phyloP scores from a whole-genome alignment of 106 monocot species.

The Allium sativum region DNA sequence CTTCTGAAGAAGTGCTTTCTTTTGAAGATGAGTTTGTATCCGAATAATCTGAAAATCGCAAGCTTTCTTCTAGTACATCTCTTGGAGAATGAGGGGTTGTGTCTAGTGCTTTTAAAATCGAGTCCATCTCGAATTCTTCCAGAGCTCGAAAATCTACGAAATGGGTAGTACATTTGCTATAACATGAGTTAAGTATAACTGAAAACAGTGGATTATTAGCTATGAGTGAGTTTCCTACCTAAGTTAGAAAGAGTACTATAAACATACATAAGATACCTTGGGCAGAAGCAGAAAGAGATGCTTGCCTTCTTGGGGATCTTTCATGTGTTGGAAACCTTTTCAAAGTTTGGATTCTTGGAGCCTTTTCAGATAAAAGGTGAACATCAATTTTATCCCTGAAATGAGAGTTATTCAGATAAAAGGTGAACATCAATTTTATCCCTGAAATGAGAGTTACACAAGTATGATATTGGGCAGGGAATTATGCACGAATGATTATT shows the following conservation, averaged over 20 bases:
- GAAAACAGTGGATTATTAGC: neutral
- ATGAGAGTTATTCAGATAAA: neutral
- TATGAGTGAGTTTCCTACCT: neutral
- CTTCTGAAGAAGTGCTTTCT: slow-evolving; percentile 22
- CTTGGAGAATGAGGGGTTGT: slow-evolving; percentile 7
- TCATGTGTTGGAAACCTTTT: neutral
- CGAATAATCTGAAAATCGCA: slow-evolving; percentile 20
- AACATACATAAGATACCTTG: slow-evolving; percentile 4
- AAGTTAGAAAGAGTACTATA: neutral
- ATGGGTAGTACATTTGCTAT: no score
- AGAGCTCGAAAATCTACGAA: slow-evolving; percentile 27
- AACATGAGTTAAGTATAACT: neutral
- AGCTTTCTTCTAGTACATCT: slow-evolving; percentile 14
- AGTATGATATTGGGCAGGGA: no score
- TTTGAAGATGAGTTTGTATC: slow-evolving; percentile 16
- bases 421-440: neutral
- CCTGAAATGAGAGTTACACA: neutral
- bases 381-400: neutral
- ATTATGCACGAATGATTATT: neutral
- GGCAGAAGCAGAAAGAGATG: slow-evolving; percentile 1
- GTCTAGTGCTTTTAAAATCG: slow-evolving; percentile 2
- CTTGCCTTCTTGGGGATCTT: neutral
- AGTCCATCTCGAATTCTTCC: slow-evolving; percentile 17
- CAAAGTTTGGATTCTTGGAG: slow-evolving; percentile 1
- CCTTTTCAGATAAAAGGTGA: neutral